Conservation (phyloP, 345 rosid species). For the Kernera saxatilis region DNA sequence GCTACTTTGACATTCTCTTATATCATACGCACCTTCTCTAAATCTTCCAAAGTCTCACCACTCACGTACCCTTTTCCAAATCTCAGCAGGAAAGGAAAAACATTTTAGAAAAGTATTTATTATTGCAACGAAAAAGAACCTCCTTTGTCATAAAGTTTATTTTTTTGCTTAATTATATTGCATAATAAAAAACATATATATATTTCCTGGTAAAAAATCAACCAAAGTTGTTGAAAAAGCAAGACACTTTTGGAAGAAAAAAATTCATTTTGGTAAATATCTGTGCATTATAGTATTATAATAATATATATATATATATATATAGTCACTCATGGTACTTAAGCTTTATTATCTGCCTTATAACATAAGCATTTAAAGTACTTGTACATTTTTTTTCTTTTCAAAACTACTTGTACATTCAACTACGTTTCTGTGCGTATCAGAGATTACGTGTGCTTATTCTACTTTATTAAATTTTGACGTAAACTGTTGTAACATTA, state of each 20-base stretch:
- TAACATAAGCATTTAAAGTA: conserved; percentile 33
- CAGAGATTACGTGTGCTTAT: conserved; percentile 52
- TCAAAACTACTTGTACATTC: conserved; percentile 31
- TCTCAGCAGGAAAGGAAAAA: neutral
- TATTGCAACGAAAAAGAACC: conserved; percentile 1
- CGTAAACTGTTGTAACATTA: conserved; percentile 31
- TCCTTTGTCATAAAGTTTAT: conserved; percentile 18
- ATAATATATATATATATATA: neutral
- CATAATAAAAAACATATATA: neutral
- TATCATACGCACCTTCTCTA: conserved; percentile 17
- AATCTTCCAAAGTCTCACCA: conserved; percentile 20
- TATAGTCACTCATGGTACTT: conserved; percentile 14
- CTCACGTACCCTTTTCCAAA: conserved; percentile 12
- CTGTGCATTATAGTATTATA: neutral
- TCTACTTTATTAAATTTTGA: conserved; percentile 34
- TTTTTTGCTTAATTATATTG: neutral
- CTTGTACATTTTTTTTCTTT: conserved; percentile 30
- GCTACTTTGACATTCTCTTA: conserved; percentile 34
- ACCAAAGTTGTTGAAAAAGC: conserved; percentile 8
- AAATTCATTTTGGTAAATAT: neutral
- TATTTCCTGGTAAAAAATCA: neutral
- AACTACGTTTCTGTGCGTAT: conserved; percentile 29
- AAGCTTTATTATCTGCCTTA: conserved; percentile 14
- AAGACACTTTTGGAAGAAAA: neutral
- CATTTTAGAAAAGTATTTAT: neutral